These are phyloP conservation scores for Sabuloglossum arenarium DNA, from an alignment of 495 filamentous ascomycete species.

Conservation along the genomic window DNA sequence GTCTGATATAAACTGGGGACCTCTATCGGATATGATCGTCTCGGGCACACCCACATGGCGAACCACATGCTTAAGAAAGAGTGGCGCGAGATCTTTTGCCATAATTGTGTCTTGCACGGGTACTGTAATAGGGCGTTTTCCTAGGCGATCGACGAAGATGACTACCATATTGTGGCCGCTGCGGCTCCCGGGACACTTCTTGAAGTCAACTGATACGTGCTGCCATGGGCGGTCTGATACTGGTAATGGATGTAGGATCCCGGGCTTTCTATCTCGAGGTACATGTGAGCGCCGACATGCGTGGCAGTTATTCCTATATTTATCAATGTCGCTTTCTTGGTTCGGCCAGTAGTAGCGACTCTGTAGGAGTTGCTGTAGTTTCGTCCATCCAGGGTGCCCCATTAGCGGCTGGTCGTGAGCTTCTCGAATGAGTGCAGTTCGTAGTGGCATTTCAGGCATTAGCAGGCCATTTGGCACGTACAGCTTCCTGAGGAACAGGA, in stretches of 20 bases:
- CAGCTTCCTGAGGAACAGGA: not conserved
- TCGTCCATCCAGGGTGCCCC: not conserved
- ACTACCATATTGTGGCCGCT: not conserved
- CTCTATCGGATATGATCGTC: not conserved
- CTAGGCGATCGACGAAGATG: not conserved
- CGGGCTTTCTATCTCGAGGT: not conserved
- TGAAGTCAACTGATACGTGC: constrained; percentile 8
- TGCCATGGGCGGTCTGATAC: constrained; percentile 4
- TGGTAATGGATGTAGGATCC: constrained; percentile 3
- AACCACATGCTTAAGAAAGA: not conserved
- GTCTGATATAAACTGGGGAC: not conserved
- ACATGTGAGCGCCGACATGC: not conserved
- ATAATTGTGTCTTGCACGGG: not conserved
- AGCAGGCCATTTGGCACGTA: not conserved
- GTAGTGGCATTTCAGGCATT: not conserved
- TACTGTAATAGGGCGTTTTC: not conserved
- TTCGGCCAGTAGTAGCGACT: not conserved
- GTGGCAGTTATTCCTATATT: not conserved
- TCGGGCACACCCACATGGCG: not conserved
- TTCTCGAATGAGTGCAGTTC: not conserved
- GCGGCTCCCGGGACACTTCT: not conserved
- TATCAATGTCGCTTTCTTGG: not conserved
- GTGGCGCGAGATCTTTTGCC: not conserved
- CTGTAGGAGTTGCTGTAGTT: not conserved
- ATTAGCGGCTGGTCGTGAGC: not conserved